Evolutionary conservation across 2,329 filamentous ascomycete species (phyloP).

Genomic region (Bipolaris oryzae): DNA sequence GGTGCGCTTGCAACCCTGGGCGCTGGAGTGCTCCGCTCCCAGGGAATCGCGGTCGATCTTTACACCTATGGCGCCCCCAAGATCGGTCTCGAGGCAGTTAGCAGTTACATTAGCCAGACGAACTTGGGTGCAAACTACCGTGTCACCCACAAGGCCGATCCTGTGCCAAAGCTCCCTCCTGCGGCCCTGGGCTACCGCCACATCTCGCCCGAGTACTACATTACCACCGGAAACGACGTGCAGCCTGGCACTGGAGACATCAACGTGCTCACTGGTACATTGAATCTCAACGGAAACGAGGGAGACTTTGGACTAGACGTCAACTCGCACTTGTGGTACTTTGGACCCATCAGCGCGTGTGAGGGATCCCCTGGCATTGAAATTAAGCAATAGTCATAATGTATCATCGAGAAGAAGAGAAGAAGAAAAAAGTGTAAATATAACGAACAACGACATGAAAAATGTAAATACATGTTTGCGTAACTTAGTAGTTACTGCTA

Average conservation of each 20-base stretch:
- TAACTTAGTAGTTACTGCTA: conserved; percentile 4
- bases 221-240: conserved; percentile 34
- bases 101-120: conserved; percentile 61
- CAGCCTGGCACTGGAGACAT: conserved; percentile 31
- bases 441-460: background rate
- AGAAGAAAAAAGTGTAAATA: background rate
- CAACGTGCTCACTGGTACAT: conserved; percentile 20
- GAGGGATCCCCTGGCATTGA: conserved; percentile 36
- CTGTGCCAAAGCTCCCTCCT: conserved; percentile 71
- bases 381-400: conserved; percentile 18
- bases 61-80: conserved; percentile 73
- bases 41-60: conserved; percentile 59
- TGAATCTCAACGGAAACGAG: conserved; percentile 40
- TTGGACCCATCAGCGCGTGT: conserved; percentile 44
- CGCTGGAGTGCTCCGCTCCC: conserved; percentile 60
- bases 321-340: conserved; percentile 45
- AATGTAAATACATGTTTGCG: background rate
- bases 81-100: conserved; percentile 64
- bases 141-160: conserved; percentile 70
- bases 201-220: conserved; percentile 71
- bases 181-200: conserved; percentile 67
- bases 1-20: conserved; percentile 68
- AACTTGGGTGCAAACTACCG: conserved; percentile 62
- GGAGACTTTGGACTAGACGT: conserved; percentile 35
- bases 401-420: background rate